These are phyloP conservation scores for Apiospora kogelbergensis DNA, from an alignment of 2,329 filamentous ascomycete genomes.

Conservation along the genomic window DNA sequence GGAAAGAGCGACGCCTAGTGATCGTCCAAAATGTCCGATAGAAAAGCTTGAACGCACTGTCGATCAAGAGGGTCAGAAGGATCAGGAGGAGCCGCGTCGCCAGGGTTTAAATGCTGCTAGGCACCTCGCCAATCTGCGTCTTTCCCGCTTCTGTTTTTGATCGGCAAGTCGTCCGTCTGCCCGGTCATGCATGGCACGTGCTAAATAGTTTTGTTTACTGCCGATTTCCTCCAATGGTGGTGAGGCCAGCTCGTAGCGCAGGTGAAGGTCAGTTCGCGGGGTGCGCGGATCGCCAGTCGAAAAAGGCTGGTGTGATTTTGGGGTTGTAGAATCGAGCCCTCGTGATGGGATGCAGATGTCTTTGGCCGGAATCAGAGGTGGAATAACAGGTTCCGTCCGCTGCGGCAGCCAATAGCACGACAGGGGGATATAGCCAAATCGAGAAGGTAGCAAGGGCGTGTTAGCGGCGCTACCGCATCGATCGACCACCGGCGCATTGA, in stretches of 20 bases:
- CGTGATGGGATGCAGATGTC: background rate
- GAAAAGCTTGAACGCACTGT: background rate
- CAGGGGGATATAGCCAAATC: background rate
- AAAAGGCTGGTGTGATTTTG: background rate
- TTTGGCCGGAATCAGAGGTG: constrained; percentile 4
- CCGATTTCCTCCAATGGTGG: background rate
- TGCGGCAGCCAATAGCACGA: background rate
- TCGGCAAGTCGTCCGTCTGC: background rate
- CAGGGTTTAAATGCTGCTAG: background rate
- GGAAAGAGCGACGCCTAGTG: background rate
- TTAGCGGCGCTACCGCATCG: background rate
- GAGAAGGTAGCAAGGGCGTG: background rate
- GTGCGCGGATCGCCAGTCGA: background rate
- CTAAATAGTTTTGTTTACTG: background rate
- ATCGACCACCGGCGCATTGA: background rate
- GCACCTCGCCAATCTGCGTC: background rate
- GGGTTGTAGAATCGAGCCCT: background rate
- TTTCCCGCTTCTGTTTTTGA: no score
- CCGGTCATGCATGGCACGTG: background rate
- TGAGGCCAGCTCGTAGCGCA: background rate
- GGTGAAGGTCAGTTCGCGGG: background rate
- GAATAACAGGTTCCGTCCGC: background rate
- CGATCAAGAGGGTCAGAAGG: background rate
- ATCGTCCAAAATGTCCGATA: background rate
- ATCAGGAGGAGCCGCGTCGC: background rate